Conservation (phyloP, 371 early-diverging fungal genomes). For the Phascolomyces articulosus region DNA sequence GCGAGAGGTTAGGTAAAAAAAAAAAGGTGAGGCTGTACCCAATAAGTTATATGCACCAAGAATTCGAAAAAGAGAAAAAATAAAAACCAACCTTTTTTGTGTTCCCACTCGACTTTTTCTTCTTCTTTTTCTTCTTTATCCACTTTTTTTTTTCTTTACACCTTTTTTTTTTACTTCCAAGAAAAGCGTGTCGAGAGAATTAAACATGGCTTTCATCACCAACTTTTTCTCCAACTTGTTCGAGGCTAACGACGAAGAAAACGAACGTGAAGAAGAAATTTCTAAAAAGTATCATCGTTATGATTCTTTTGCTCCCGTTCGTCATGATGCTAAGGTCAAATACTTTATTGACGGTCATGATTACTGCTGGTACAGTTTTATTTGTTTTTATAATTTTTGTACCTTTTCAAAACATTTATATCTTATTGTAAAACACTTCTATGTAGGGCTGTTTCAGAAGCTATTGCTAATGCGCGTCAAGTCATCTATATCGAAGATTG, state of each 20-base stretch:
- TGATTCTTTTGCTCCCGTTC: constrained; percentile 82
- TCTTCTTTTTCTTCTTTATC: constrained; percentile 1
- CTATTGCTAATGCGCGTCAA: constrained; percentile 73
- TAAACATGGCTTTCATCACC: constrained; percentile 5
- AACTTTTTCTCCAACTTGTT: constrained; percentile 6
- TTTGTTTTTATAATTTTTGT: constrained; percentile 11
- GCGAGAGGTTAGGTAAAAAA: too few relatives aligned
- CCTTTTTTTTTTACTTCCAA: not conserved
- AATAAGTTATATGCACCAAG: not conserved
- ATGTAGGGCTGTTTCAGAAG: constrained; percentile 71
- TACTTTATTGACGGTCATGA: constrained; percentile 88
- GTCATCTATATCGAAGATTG: constrained; percentile 89
- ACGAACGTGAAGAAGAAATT: constrained; percentile 43
- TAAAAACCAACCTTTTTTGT: not conserved
- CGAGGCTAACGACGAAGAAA: constrained; percentile 21
- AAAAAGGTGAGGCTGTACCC: not conserved
- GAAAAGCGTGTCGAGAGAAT: not conserved
- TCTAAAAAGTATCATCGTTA: constrained; percentile 59
- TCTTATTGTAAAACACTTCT: not conserved
- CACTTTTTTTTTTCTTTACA: not conserved
- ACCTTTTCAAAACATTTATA: not conserved
- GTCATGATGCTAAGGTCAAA: constrained; percentile 66
- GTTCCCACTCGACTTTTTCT: not conserved
- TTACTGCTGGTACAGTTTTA: constrained; percentile 66
- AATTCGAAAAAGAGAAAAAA: not conserved